Conservation (phyloP, 441 rosid species). For the Manihot esculenta region DNA sequence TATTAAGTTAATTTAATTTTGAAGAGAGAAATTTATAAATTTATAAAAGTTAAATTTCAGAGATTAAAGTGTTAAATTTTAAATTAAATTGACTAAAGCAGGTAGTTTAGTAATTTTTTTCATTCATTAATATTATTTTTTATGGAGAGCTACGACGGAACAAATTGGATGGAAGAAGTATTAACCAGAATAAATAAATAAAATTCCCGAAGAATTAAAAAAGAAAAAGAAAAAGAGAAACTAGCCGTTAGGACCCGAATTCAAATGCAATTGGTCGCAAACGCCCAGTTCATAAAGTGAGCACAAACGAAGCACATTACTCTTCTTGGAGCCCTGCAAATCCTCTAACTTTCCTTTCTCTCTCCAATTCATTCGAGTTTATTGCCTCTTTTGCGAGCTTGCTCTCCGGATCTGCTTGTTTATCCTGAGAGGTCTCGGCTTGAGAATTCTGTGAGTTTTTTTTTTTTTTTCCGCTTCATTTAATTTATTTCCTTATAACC, state of each 20-base stretch:
- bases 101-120: no score
- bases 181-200: not conserved
- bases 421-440: constrained; percentile 17
- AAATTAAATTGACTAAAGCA: no score
- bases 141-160: no score
- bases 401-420: constrained; percentile 15
- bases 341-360: constrained; percentile 13
- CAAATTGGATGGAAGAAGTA: no score
- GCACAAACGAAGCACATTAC: constrained; percentile 1
- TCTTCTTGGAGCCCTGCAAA: not conserved
- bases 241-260: constrained; percentile 51
- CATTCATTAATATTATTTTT: no score
- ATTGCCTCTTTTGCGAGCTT: not conserved
- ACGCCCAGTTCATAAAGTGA: constrained; percentile 29
- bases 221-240: constrained; percentile 20
- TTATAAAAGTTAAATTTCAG: no score
- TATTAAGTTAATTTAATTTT: no score
- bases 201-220: constrained; percentile 7
- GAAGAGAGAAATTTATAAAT: no score
- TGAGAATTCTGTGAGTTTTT: constrained; percentile 21
- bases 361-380: not conserved
- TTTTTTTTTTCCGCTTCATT: not conserved
- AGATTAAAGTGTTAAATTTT: no score
- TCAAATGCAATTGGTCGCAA: constrained; percentile 35
- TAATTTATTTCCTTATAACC: not conserved